Conservation (phyloP, 352 stramenopile genomes). For the Elongisporangium anandrum region DNA sequence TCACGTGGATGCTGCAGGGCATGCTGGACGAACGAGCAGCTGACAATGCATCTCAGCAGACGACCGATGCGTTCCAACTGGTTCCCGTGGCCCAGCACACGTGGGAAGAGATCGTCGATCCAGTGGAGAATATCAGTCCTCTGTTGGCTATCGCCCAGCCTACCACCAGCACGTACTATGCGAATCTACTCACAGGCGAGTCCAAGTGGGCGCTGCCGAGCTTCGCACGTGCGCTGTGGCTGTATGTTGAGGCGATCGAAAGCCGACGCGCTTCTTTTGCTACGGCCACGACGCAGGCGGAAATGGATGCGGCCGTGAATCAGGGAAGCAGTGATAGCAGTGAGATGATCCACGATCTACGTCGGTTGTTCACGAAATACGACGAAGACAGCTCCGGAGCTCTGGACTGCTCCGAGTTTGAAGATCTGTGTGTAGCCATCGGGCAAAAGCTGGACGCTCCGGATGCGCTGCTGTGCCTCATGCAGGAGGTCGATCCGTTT, state of each 20-base stretch:
- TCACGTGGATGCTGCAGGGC: constrained; percentile 44
- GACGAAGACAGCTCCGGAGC: constrained; percentile 49
- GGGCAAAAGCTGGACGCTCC: constrained; percentile 23
- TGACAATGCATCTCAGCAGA: constrained; percentile 2
- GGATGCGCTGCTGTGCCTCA: constrained; percentile 26
- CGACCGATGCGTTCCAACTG: constrained; percentile 1
- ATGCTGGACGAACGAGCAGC: constrained; percentile 22
- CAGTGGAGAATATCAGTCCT: not conserved
- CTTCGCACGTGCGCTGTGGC: constrained; percentile 31
- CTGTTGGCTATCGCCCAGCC: constrained; percentile 8
- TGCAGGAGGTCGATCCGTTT: constrained; percentile 39
- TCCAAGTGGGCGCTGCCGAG: constrained; percentile 40
- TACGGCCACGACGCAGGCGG: constrained; percentile 8
- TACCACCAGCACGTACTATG: constrained; percentile 29
- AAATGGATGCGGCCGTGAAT: constrained; percentile 4
- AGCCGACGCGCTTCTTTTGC: not conserved
- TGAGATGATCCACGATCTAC: constrained; percentile 44
- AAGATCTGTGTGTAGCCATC: constrained; percentile 55
- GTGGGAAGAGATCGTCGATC: constrained; percentile 51
- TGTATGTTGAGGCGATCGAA: constrained; percentile 11
- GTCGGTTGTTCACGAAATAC: constrained; percentile 43
- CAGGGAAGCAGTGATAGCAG: constrained; percentile 3
- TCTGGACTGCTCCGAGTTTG: constrained; percentile 49
- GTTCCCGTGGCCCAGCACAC: constrained; percentile 18
- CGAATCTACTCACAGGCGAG: constrained; percentile 48